Evolutionary conservation across 2,329 filamentous ascomycete genomes (phyloP).

Genomic region (Stagonosporopsis cucurbitacearum): DNA sequence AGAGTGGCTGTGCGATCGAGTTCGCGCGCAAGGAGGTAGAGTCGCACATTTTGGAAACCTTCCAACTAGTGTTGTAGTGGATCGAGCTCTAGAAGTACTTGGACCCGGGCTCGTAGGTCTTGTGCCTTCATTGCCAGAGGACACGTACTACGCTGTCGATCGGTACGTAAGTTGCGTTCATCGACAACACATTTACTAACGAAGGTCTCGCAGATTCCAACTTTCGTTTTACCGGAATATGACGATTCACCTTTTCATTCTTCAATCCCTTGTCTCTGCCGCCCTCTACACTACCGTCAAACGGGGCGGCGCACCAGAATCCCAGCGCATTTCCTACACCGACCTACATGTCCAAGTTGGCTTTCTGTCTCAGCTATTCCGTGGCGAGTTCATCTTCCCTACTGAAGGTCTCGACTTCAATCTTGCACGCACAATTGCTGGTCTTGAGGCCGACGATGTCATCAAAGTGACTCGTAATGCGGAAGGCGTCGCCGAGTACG

Average conservation of each 20-base stretch:
- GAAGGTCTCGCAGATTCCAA: conserved; percentile 70
- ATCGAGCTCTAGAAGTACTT: conserved; percentile 88
- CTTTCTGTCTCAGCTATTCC: conserved; percentile 89
- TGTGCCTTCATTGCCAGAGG: conserved; percentile 80
- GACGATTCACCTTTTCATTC: conserved; percentile 98
- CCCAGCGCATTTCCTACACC: conserved; percentile 78
- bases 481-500: conserved; percentile 59
- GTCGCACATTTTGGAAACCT: conserved; percentile 91
- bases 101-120: conserved; percentile 86
- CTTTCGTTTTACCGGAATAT: conserved; percentile 98
- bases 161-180: conserved; percentile 50
- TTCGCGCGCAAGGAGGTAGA: conserved; percentile 84
- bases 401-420: conserved; percentile 83
- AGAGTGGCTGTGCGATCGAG: conserved; percentile 84
- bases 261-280: conserved; percentile 86
- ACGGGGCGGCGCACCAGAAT: conserved; percentile 80
- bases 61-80: conserved; percentile 80
- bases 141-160: conserved; percentile 93
- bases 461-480: conserved; percentile 69
- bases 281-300: conserved; percentile 93
- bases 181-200: conserved; percentile 6
- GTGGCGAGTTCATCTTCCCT: conserved; percentile 96
- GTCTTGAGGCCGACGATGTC: conserved; percentile 79
- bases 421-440: conserved; percentile 76
- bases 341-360: conserved; percentile 79